These are phyloP conservation scores for Sarcodon sp. DNA, from an alignment of 768 basidiomycete species.

Conservation along the genomic window DNA sequence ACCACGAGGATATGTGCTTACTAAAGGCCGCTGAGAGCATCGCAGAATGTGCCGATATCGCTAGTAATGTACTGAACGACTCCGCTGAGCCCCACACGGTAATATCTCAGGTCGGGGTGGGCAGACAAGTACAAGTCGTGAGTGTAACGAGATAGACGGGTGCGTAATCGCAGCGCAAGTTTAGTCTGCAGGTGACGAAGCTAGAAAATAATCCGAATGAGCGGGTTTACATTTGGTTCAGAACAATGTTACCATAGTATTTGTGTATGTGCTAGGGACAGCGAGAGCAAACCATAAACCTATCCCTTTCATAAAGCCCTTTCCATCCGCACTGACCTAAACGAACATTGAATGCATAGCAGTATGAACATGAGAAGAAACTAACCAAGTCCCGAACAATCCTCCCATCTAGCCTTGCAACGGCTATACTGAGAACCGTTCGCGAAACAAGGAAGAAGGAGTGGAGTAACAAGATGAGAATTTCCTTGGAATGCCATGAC, in stretches of 20 bases:
- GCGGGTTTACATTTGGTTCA: not conserved
- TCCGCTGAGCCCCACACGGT: conserved; percentile 44
- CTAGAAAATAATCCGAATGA: conserved; percentile 21
- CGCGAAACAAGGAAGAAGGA: conserved; percentile 77
- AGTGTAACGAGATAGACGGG: conserved; percentile 79
- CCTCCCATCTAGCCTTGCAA: conserved; percentile 79
- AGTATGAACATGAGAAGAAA: not conserved
- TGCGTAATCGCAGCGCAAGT: conserved; percentile 71
- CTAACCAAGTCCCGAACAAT: conserved; percentile 78
- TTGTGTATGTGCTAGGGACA: conserved; percentile 90
- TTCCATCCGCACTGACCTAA: conserved; percentile 69
- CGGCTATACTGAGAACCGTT: conserved; percentile 79
- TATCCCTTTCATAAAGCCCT: conserved; percentile 72
- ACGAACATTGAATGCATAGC: not conserved
- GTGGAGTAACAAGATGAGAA: conserved; percentile 61
- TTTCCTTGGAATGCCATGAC: conserved; percentile 51
- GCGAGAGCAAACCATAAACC: conserved; percentile 85
- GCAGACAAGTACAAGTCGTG: conserved; percentile 87
- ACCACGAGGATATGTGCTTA: conserved; percentile 25
- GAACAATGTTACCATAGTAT: conserved; percentile 60
- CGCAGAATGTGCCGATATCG: conserved; percentile 84
- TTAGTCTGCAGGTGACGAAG: conserved; percentile 84
- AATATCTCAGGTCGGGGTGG: conserved; percentile 59
- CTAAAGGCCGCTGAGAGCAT: conserved; percentile 80
- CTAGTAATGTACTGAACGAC: conserved; percentile 90